These are phyloP conservation scores for Cyclotella cryptica DNA, from an alignment of 108 stramenopile species.

Conservation along the genomic window DNA sequence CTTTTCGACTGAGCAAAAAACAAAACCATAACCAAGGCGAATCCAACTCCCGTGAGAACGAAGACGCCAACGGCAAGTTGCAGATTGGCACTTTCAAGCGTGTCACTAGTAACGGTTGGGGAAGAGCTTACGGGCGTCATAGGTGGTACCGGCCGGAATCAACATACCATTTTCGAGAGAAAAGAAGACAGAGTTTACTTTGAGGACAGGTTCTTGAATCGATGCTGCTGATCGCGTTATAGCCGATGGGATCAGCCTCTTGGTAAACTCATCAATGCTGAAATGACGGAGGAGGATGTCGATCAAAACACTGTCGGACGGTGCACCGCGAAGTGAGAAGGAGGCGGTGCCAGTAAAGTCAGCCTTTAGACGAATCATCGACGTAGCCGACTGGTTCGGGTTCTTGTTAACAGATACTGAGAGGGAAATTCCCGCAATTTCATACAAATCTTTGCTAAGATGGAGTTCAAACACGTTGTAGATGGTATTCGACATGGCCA, in stretches of 20 bases:
- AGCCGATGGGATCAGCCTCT: constrained; percentile 21
- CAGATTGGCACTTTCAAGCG: background rate
- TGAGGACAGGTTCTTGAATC: constrained; percentile 10
- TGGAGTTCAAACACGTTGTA: constrained; percentile 27
- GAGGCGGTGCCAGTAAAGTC: constrained; percentile 31
- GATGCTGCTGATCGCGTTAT: background rate
- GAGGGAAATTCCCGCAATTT: constrained; percentile 33
- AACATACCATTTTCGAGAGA: constrained; percentile 29
- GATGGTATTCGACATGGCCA: constrained; percentile 39
- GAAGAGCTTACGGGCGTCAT: background rate
- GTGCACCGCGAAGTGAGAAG: constrained; percentile 26
- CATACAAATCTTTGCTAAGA: constrained; percentile 26
- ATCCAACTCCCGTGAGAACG: background rate
- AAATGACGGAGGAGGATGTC: constrained; percentile 34
- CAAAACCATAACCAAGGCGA: constrained; percentile 5
- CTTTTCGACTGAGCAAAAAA: constrained; percentile 11
- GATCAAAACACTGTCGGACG: constrained; percentile 22
- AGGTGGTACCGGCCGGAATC: constrained; percentile 13
- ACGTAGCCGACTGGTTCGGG: background rate
- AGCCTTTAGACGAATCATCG: constrained; percentile 36
- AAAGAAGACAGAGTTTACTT: constrained; percentile 47
- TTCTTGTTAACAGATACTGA: constrained; percentile 4
- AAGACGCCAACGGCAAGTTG: constrained; percentile 11
- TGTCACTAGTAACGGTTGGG: background rate
- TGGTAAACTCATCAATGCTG: constrained; percentile 30